Evolutionary conservation across 257 asterid species (phyloP).

Genomic region (Cynanchum wilfordii): DNA sequence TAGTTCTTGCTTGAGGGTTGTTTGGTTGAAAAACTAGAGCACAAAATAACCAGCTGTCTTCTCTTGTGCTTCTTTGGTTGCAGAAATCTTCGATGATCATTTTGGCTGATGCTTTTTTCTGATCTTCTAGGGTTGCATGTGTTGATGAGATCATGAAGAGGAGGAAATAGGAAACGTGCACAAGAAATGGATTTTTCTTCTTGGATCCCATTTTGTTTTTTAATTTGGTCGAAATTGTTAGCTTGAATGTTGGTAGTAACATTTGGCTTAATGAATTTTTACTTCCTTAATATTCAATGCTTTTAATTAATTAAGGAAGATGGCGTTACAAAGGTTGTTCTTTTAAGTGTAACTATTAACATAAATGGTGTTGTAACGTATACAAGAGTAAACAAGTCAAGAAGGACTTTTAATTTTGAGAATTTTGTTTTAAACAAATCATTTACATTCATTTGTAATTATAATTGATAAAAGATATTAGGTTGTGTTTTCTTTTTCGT

Average conservation of each 20-base stretch:
- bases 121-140: background rate
- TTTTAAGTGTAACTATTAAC: too few relatives aligned
- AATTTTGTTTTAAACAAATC: too few relatives aligned
- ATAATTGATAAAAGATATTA: too few relatives aligned
- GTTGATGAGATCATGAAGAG: background rate
- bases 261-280: background rate
- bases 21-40: conserved; percentile 7
- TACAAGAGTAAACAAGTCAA: too few relatives aligned
- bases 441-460: too few relatives aligned
- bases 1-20: conserved; percentile 5
- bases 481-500: too few relatives aligned
- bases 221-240: too few relatives aligned
- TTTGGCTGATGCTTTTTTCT: background rate
- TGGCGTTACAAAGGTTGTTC: background rate
- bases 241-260: too few relatives aligned
- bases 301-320: background rate
- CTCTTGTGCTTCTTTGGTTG: conserved; percentile 9
- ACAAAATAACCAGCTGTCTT: conserved; percentile 13
- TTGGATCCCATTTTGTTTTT: conserved; percentile 11
- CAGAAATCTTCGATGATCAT: background rate
- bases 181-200: background rate
- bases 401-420: too few relatives aligned
- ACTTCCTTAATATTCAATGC: too few relatives aligned
- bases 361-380: background rate
- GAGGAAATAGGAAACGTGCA: background rate